These are phyloP conservation scores for Metarhizium humberi DNA, from an alignment of 2,329 filamentous ascomycete species.

Conservation along the genomic window DNA sequence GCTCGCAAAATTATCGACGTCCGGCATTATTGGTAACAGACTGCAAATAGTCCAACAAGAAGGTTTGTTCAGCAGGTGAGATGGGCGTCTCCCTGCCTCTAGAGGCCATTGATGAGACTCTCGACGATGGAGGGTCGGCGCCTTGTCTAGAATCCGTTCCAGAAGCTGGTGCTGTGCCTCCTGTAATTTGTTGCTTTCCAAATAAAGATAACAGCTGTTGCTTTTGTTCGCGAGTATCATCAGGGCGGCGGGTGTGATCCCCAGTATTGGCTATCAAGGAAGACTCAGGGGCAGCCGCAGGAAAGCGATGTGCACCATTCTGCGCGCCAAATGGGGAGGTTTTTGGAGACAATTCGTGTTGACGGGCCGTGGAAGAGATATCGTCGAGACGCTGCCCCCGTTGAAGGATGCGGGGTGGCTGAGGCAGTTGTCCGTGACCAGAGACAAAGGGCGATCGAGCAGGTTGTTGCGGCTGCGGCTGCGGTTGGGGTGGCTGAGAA, in stretches of 20 bases:
- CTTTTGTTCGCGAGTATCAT: conserved; percentile 23
- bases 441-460: neutral
- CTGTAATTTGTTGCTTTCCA: conserved; percentile 28
- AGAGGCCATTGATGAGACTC: conserved; percentile 35
- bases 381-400: conserved; percentile 21
- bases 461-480: neutral
- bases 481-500: conserved; percentile 3
- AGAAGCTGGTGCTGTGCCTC: neutral
- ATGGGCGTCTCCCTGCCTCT: conserved; percentile 39
- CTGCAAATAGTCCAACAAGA: conserved; percentile 67
- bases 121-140: conserved; percentile 20
- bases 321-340: conserved; percentile 12
- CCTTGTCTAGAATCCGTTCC: neutral
- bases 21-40: conserved; percentile 34
- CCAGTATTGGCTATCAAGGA: neutral
- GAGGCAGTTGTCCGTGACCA: conserved; percentile 4
- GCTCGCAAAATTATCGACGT: conserved; percentile 14
- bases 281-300: neutral
- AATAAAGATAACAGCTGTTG: conserved; percentile 51
- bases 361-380: neutral
- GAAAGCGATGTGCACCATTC: conserved; percentile 10
- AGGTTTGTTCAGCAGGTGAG: conserved; percentile 64
- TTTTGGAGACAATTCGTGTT: conserved; percentile 12
- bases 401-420: conserved; percentile 25
- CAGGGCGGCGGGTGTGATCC: conserved; percentile 10